phyloP scores from a whole-genome alignment of 129 eudicot genomes.

The Centaurea solstitialis region DNA sequence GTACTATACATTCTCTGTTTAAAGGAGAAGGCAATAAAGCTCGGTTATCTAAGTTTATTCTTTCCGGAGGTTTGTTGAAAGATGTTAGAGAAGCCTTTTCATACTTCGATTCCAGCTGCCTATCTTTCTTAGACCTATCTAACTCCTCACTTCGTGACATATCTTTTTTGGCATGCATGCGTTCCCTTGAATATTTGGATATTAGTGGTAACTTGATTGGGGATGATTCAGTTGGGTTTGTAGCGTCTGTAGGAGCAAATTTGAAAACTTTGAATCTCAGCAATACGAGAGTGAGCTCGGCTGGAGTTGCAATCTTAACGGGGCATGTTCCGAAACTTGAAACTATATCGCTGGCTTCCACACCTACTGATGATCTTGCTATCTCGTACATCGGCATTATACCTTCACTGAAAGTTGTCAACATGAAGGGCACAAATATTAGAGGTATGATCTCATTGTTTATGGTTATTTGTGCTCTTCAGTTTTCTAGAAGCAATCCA shows the following conservation, averaged over 20 bases:
- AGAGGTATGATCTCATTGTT: constrained; percentile 54
- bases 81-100: constrained; percentile 52
- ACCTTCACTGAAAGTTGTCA: constrained; percentile 64
- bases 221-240: constrained; percentile 55
- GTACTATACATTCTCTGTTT: constrained; percentile 60
- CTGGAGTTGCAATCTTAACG: constrained; percentile 64
- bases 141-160: constrained; percentile 51
- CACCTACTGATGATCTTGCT: constrained; percentile 69
- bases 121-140: constrained; percentile 64
- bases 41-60: constrained; percentile 47
- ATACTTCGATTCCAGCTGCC: constrained; percentile 45
- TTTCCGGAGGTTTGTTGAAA: constrained; percentile 55
- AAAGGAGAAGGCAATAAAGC: constrained; percentile 56
- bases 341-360: constrained; percentile 53
- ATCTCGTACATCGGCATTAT: constrained; percentile 65
- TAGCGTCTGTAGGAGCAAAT: constrained; percentile 60
- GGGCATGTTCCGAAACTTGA: constrained; percentile 82
- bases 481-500: constrained; percentile 1
- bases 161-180: constrained; percentile 53
- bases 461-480: not conserved
- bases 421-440: constrained; percentile 59
- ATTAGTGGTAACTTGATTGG: constrained; percentile 50
- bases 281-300: constrained; percentile 70
- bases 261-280: constrained; percentile 62
- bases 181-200: constrained; percentile 58